Conservation (phyloP, 192 early-diverging fungal genomes). For the Coemansia reversa region DNA sequence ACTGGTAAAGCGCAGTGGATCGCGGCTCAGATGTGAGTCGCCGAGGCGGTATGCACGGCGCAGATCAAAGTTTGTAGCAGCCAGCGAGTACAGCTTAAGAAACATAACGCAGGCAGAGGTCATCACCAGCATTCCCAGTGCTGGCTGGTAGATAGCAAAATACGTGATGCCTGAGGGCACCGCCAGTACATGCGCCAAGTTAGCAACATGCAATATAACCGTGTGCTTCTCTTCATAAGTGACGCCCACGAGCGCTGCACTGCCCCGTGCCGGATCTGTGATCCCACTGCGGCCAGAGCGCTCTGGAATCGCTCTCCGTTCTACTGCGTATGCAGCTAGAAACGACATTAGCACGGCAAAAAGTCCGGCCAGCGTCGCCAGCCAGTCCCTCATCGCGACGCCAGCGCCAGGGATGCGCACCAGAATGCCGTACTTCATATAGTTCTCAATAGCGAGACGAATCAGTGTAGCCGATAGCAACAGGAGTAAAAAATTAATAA, state of each 20-base stretch:
- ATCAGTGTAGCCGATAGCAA: constrained; percentile 78
- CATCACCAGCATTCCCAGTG: constrained; percentile 64
- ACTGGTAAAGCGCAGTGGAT: constrained; percentile 33
- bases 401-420: constrained; percentile 65
- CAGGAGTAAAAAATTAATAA: constrained; percentile 75
- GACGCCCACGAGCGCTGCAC: constrained; percentile 30
- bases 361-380: constrained; percentile 55
- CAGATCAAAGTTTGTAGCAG: constrained; percentile 74
- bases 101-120: constrained; percentile 67
- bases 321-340: constrained; percentile 60
- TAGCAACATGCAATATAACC: constrained; percentile 51
- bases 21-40: constrained; percentile 30
- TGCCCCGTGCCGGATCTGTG: background rate
- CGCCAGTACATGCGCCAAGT: constrained; percentile 58
- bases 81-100: constrained; percentile 79
- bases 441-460: constrained; percentile 85
- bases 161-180: constrained; percentile 67
- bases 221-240: constrained; percentile 25
- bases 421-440: constrained; percentile 83
- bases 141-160: constrained; percentile 66
- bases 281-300: constrained; percentile 4
- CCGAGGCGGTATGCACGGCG: constrained; percentile 61
- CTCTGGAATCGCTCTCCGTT: constrained; percentile 51
- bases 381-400: constrained; percentile 61
- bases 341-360: constrained; percentile 54